These are phyloP conservation scores for Penicillium occitanis DNA, from an alignment of 2,329 filamentous ascomycete species.

Conservation along the genomic window DNA sequence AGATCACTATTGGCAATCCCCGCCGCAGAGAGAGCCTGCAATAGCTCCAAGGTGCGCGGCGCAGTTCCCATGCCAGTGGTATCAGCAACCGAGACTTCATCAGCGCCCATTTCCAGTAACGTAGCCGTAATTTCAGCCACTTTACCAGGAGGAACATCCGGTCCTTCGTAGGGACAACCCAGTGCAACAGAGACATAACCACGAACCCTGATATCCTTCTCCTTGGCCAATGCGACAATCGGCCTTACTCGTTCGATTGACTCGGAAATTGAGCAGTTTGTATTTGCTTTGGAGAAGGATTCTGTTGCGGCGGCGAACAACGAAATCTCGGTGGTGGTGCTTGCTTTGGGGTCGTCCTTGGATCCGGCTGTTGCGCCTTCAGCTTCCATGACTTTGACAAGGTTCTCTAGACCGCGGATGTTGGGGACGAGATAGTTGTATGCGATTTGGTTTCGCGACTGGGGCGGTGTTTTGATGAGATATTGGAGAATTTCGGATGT, in stretches of 20 bases:
- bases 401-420: conserved; percentile 60
- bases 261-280: conserved; percentile 64
- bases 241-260: conserved; percentile 60
- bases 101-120: conserved; percentile 64
- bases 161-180: conserved; percentile 66
- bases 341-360: conserved; percentile 30
- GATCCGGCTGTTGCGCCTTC: conserved; percentile 36
- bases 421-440: conserved; percentile 69
- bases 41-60: conserved; percentile 58
- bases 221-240: conserved; percentile 57
- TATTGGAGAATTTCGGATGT: conserved; percentile 61
- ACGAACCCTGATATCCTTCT: conserved; percentile 57
- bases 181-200: conserved; percentile 66
- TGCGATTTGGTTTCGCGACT: conserved; percentile 53
- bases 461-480: conserved; percentile 52
- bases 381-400: conserved; percentile 55
- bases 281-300: conserved; percentile 64
- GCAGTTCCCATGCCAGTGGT: conserved; percentile 68
- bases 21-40: conserved; percentile 59
- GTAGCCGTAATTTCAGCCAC: conserved; percentile 62
- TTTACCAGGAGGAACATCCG: conserved; percentile 58
- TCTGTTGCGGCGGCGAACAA: conserved; percentile 67
- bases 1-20: conserved; percentile 61
- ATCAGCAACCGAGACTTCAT: conserved; percentile 65
- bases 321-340: conserved; percentile 56